Base-by-base conservation (phyloP, 306 rosid species). In the Inga oerstediana region DNA sequence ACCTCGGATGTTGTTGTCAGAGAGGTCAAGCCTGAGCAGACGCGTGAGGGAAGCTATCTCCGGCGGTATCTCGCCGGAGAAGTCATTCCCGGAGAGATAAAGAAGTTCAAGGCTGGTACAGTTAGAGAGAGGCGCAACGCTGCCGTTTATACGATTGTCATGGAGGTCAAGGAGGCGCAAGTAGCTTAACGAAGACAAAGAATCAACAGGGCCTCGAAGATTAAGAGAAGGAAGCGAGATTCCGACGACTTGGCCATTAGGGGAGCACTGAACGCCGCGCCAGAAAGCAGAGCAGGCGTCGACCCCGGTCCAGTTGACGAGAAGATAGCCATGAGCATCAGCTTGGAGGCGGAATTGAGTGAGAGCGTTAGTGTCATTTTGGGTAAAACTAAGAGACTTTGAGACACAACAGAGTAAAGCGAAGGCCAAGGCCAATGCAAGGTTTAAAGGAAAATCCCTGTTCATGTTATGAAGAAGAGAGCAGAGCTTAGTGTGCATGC, bases 81-180 rank as follows among this genome's bases (percentile, higher is more conserved):
- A 84, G 87, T 97, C 99, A 58, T 97, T 97, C 0, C 91, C 88
- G 61, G 97, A 82, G 78, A 97, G 97, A 85, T 97, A 97, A 69
- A 97, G 83, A 5, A 94, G 94, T 37, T 84, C 91, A 72, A 97
- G 95, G 71, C 92, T 90, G 35, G 94, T 88, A 86, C 97, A 92
- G 86, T 91, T 92, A 24, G 91, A 49, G 43, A 96, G 74, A 0
- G 98, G 72, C 0, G 70, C 65, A 62, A 94, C 22, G 81, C 90
- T 87, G 59, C 97, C 95, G 75, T 94, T 96, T 17, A 96, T 27
- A 54, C 99, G 97, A 83, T 96, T 96, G 27, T 84, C 83, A 73
- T 94, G 94, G 82, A 96, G 97, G 89, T 94, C 97, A 17, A 94
- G 92, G 56, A 91, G 76, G 74, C 98, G 98, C 62, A 96, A 97